Evolutionary conservation across 1,139 yeast genomes (phyloP).

Genomic region (Nakaseomyces glabratus): DNA sequence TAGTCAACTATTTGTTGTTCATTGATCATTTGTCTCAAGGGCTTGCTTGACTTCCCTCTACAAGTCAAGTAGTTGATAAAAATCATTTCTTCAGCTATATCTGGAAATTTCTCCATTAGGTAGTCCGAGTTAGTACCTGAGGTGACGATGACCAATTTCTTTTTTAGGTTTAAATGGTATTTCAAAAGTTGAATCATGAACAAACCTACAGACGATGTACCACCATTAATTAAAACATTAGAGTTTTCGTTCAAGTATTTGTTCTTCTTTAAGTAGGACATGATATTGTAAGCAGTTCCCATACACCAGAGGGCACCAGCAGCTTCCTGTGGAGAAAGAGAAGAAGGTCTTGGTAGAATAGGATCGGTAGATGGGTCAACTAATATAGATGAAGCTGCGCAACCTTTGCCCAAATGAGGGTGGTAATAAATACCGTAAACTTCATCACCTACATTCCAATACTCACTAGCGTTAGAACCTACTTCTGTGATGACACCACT

Average conservation of each 20-base stretch:
- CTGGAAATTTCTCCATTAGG: conserved; percentile 24
- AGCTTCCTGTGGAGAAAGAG: conserved; percentile 44
- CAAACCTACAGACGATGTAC: conserved; percentile 64
- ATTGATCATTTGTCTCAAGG: conserved; percentile 24
- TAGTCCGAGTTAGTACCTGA: conserved; percentile 32
- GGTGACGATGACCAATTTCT: conserved; percentile 39
- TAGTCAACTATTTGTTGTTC: conserved; percentile 24
- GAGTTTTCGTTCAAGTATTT: conserved; percentile 24
- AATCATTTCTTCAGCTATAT: conserved; percentile 24
- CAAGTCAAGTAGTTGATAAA: conserved; percentile 27
- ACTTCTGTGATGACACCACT: conserved; percentile 55
- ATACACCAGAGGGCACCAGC: conserved; percentile 47
- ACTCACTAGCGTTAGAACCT: conserved; percentile 38
- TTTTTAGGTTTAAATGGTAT: conserved; percentile 36
- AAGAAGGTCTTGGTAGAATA: conserved; percentile 41
- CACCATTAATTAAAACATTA: conserved; percentile 56
- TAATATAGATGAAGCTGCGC: conserved; percentile 45
- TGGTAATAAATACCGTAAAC: conserved; percentile 50
- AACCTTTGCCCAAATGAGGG: conserved; percentile 40
- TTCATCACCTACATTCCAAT: conserved; percentile 50
- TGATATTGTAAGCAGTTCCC: conserved; percentile 46
- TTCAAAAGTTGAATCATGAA: conserved; percentile 51
- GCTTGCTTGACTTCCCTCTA: conserved; percentile 26
- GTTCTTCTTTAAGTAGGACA: conserved; percentile 30
- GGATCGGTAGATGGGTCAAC: conserved; percentile 36